These are phyloP conservation scores for Chrysoporthe cubensis DNA, from an alignment of 2,329 filamentous ascomycete species.

Conservation along the genomic window DNA sequence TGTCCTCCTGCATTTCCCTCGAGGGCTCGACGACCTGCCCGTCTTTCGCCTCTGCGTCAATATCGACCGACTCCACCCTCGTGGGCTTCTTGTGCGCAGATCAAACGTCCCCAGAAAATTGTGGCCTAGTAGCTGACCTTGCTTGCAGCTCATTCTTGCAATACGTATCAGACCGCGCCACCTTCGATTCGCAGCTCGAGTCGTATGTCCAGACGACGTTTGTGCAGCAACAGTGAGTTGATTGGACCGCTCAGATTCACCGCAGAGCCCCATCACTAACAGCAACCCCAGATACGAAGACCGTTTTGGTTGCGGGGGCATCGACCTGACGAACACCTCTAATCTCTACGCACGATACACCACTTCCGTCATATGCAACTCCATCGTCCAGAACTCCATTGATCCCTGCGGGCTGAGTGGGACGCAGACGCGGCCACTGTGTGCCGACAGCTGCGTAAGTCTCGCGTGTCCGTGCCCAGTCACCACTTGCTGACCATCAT, in stretches of 20 bases:
- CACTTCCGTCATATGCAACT: constrained; percentile 88
- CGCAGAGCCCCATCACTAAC: constrained; percentile 27
- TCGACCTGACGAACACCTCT: constrained; percentile 78
- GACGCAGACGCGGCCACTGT: constrained; percentile 73
- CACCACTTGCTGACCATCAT: constrained; percentile 39
- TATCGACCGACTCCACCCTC: constrained; percentile 59
- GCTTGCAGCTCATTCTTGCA: constrained; percentile 80
- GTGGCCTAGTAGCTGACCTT: constrained; percentile 7
- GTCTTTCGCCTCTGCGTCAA: constrained; percentile 64
- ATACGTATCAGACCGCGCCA: constrained; percentile 73
- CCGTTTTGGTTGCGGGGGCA: constrained; percentile 76
- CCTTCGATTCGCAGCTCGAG: constrained; percentile 77
- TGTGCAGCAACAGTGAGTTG: constrained; percentile 73
- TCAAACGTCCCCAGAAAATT: no score
- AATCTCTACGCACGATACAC: constrained; percentile 92
- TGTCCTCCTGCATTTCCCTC: constrained; percentile 56
- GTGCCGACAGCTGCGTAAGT: constrained; percentile 84
- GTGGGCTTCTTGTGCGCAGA: constrained; percentile 60
- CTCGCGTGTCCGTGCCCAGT: constrained; percentile 31
- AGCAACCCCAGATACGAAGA: constrained; percentile 69
- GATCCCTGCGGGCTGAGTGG: constrained; percentile 67
- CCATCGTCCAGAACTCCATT: constrained; percentile 89
- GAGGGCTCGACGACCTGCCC: constrained; percentile 63
- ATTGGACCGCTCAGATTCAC: constrained; percentile 11
- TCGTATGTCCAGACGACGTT: constrained; percentile 77